Base-by-base conservation (phyloP, 345 rosid genomes). In the Ceriops tagal region DNA sequence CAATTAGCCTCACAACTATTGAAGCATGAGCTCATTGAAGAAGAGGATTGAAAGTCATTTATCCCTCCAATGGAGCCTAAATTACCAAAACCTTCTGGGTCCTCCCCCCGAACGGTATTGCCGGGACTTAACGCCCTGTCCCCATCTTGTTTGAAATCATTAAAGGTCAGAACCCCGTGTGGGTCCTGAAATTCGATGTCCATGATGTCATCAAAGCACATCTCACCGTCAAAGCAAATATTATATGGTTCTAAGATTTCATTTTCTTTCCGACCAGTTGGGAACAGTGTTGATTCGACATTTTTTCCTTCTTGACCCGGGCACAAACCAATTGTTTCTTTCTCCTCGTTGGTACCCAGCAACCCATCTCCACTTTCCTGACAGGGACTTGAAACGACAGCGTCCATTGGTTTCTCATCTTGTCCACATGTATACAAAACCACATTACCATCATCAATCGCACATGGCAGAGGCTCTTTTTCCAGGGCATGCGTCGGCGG, bases 1-100 rank as follows among this genome's bases (percentile, higher is more conserved):
- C 83, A 82, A 65, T 76, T 84, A 68, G 61, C 68, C 30, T 53
- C 78, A 43, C 66, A 70, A 58, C 61, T 59, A 15, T 73, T 63
- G 30, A 80, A 64, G 60, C 67, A 65, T 1, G 80, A 71, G 7
- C 63, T 56, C 24, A 62, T 63, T 18, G 78, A 58, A 22, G 79
- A 70, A 43, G 65, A 56, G 15, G 73, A 57, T 27, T 57, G 16
- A 65, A 55, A 69, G 9, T 66, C 81, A 21, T 52, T 28, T 31
- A 46, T 5, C 1, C 65, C 77, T 13, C 53, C 56, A 28, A 34
- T 63, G 2, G 63, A 64, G 59, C 75, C 58, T 62, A 30, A 8
- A 69, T 53, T 24, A 3, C 52, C 65, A 24, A 26, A 9, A 24
- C 10, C 19, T n/a, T 60, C 70, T 30, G 7, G 5, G 10, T 71